These are phyloP conservation scores for Xylariaceae sp. DNA, from an alignment of 2,329 filamentous ascomycete species.

Conservation along the genomic window DNA sequence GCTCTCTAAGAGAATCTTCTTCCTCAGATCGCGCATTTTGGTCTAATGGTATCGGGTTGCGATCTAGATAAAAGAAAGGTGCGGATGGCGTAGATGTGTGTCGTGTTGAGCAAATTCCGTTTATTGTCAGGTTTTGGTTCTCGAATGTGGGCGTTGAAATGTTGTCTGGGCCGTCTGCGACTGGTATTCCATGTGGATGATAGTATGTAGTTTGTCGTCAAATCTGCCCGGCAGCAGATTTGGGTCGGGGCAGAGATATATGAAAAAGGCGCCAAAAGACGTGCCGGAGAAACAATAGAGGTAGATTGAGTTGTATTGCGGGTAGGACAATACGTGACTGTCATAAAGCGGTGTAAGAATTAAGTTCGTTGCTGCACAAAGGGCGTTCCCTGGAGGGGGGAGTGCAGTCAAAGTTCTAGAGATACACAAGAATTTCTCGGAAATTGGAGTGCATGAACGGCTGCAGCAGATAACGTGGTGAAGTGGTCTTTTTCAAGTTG, in stretches of 20 bases:
- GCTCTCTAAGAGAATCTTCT: conserved; percentile 65
- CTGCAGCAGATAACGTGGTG: no score
- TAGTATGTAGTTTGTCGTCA: neutral
- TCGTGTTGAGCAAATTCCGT: no score
- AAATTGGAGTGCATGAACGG: conserved; percentile 6
- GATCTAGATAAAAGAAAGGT: neutral
- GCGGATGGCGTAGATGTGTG: neutral
- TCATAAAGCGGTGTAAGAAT: no score
- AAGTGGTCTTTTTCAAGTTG: no score
- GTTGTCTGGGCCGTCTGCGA: conserved; percentile 15
- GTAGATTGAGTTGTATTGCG: conserved; percentile 1
- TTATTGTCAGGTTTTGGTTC: conserved; percentile 24
- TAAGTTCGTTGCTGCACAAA: no score
- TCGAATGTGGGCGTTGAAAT: conserved; percentile 20
- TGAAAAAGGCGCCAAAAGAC: no score
- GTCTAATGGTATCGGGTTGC: neutral
- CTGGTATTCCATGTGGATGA: conserved; percentile 27
- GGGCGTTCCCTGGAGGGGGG: no score
- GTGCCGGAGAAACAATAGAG: neutral
- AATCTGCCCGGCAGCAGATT: neutral
- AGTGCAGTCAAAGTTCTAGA: conserved; percentile 6
- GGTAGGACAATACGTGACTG: neutral
- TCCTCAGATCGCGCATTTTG: conserved; percentile 59
- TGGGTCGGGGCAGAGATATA: no score
- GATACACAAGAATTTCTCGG: conserved; percentile 12